Evolutionary conservation across 2,329 filamentous ascomycete genomes (phyloP).

Genomic region (Fusarium pininemorale): DNA sequence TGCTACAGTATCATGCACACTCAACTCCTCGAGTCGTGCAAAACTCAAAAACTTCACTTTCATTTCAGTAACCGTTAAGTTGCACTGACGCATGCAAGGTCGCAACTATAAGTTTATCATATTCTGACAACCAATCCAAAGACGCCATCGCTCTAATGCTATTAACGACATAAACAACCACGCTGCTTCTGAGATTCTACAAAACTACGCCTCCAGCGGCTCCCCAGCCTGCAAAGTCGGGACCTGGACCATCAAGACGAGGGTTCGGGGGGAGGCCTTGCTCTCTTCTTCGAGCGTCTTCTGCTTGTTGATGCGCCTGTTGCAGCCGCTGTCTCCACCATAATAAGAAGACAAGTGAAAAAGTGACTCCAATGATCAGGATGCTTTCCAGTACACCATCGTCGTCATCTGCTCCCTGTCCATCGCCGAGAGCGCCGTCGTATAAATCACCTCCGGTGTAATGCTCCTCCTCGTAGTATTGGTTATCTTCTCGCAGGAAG

Average conservation of each 20-base stretch:
- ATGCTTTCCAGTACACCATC: constrained; percentile 86
- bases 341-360: constrained; percentile 78
- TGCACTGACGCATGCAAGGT: background rate
- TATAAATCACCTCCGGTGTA: constrained; percentile 62
- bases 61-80: background rate
- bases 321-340: constrained; percentile 82
- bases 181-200: constrained; percentile 30
- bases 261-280: constrained; percentile 44
- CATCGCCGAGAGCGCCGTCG: constrained; percentile 65
- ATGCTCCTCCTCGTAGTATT: constrained; percentile 71
- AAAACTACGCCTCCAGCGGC: constrained; percentile 49
- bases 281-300: constrained; percentile 46
- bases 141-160: constrained; percentile 44
- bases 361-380: constrained; percentile 81
- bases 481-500: constrained; percentile 77
- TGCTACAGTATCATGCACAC: background rate
- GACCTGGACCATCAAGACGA: constrained; percentile 35
- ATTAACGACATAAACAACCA: constrained; percentile 33
- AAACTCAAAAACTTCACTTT: background rate
- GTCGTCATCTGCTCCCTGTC: constrained; percentile 71
- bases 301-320: constrained; percentile 57
- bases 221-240: constrained; percentile 50
- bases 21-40: background rate
- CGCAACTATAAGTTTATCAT: background rate
- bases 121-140: constrained; percentile 37